phyloP scores from a whole-genome alignment of 2,329 filamentous ascomycete genomes.

The Trichoderma asperellum region DNA sequence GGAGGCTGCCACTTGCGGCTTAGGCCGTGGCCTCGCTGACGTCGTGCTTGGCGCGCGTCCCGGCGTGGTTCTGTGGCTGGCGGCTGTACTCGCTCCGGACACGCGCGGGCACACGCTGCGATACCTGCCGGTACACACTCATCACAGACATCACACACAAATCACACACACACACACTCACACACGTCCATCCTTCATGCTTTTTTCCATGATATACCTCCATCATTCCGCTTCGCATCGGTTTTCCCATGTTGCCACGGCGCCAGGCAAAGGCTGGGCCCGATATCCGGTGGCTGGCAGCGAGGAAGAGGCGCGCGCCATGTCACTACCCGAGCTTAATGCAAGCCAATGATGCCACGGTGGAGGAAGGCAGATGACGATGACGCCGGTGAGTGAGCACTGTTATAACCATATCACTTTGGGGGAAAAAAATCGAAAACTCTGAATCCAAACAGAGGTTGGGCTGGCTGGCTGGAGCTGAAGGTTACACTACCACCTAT shows the following conservation, averaged over 20 bases:
- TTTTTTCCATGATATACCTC: not conserved
- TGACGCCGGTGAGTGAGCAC: not conserved
- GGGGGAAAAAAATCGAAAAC: not conserved
- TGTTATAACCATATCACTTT: not conserved
- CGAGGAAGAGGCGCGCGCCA: not conserved
- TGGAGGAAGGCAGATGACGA: not conserved
- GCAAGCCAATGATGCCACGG: not conserved
- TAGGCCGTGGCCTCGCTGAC: not conserved
- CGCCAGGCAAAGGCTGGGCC: not conserved
- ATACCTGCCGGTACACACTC: not conserved
- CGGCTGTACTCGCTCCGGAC: no score
- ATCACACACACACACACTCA: no score
- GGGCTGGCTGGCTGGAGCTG: not conserved
- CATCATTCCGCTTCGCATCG: not conserved
- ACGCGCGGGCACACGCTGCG: not conserved
- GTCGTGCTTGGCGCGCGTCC: not conserved
- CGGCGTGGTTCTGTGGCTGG: not conserved
- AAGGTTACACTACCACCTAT: not conserved
- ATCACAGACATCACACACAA: not conserved
- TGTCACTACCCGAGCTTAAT: not conserved
- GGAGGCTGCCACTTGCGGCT: constrained; percentile 14
- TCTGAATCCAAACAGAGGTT: not conserved
- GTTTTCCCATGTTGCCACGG: not conserved
- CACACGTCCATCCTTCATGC: not conserved
- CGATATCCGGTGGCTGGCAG: not conserved